These are phyloP conservation scores for Rhodamnia rubescens DNA, from an alignment of 345 rosid species.

Conservation along the genomic window DNA sequence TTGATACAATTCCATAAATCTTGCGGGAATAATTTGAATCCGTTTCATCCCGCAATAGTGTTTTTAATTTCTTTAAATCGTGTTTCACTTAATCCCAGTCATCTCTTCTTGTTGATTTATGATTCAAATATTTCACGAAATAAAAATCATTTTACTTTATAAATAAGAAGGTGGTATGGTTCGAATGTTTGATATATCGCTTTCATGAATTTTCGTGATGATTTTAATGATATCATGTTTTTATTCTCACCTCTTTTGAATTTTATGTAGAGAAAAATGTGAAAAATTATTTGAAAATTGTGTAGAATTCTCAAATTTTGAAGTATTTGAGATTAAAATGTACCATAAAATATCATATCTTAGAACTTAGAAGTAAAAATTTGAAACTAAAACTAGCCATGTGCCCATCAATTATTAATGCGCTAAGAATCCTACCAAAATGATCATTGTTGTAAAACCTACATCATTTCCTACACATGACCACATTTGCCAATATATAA, in stretches of 20 bases:
- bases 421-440: too few species aligned
- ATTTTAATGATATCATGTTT: background rate
- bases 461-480: too few species aligned
- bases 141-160: background rate
- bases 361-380: background rate
- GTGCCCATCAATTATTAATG: background rate
- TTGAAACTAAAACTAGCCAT: rapidly evolving
- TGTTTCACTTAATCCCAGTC: background rate
- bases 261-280: background rate
- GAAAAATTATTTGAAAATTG: background rate
- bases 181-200: background rate
- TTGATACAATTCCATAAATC: background rate
- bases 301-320: background rate
- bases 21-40: background rate
- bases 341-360: too few species aligned
- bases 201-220: background rate
- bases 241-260: background rate
- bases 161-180: background rate
- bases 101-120: background rate
- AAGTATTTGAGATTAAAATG: background rate
- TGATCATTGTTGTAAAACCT: too few species aligned
- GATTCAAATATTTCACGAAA: background rate
- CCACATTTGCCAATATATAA: too few species aligned
- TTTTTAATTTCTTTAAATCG: background rate
- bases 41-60: background rate